Evolutionary conservation across 2,329 filamentous ascomycete species (phyloP).

Genomic region (Myrmaecium sp.): DNA sequence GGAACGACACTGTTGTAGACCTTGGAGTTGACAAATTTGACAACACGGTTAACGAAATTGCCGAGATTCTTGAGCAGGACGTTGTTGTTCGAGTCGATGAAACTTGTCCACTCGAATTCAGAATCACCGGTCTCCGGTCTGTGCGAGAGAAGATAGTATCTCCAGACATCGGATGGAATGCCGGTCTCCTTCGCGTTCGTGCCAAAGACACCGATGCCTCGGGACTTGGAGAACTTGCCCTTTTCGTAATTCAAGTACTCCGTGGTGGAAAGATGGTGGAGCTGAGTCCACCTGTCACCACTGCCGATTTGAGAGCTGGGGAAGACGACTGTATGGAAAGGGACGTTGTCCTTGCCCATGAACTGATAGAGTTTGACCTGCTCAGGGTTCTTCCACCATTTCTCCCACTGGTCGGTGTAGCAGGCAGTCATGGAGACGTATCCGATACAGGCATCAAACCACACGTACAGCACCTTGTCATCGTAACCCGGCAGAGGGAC

Average conservation of each 20-base stretch:
- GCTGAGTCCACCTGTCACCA: constrained; percentile 71
- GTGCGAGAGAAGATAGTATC: constrained; percentile 76
- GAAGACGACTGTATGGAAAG: constrained; percentile 84
- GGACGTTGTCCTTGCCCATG: constrained; percentile 84
- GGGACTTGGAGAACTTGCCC: constrained; percentile 85
- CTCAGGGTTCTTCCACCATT: constrained; percentile 87
- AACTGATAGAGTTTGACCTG: constrained; percentile 78
- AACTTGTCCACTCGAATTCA: constrained; percentile 77
- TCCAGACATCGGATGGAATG: constrained; percentile 74
- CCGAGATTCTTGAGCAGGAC: constrained; percentile 65
- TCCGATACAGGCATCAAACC: constrained; percentile 85
- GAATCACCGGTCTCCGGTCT: constrained; percentile 75
- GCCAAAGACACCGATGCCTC: constrained; percentile 80
- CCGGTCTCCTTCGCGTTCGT: constrained; percentile 79
- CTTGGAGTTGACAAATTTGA: constrained; percentile 58
- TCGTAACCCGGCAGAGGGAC: constrained; percentile 45
- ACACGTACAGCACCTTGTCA: constrained; percentile 77
- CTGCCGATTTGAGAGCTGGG: constrained; percentile 76
- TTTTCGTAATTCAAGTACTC: constrained; percentile 24
- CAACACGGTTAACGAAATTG: constrained; percentile 38
- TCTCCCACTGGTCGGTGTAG: constrained; percentile 78
- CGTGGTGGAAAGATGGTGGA: constrained; percentile 55
- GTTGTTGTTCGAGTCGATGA: constrained; percentile 75
- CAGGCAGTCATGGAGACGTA: constrained; percentile 90
- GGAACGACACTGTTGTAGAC: constrained; percentile 51